Conservation (phyloP, 495 filamentous ascomycete species). For the Aspergillus homomorphus region DNA sequence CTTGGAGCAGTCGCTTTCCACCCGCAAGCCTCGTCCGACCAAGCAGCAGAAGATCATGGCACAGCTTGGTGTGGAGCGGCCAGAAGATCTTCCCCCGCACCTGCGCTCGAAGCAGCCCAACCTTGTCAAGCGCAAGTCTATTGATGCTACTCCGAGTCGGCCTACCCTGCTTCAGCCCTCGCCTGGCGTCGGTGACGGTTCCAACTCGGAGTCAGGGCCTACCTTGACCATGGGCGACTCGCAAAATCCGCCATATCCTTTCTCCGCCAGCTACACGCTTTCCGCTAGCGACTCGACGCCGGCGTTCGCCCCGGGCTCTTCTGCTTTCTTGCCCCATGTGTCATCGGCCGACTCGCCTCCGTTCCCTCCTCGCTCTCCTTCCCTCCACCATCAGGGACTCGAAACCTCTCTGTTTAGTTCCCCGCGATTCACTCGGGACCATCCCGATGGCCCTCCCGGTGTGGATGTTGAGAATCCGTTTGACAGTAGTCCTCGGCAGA, state of each 20-base stretch:
- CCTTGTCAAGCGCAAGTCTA: conserved; percentile 47
- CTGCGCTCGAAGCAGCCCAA: conserved; percentile 71
- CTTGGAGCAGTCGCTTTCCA: conserved; percentile 80
- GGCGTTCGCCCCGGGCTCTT: conserved; percentile 38
- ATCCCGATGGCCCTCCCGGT: conserved; percentile 18
- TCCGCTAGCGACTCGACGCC: conserved; percentile 38
- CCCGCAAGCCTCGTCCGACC: conserved; percentile 94
- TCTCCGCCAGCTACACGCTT: conserved; percentile 42
- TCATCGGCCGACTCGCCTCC: conserved; percentile 33
- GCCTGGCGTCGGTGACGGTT: conserved; percentile 14
- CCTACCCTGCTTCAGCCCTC: conserved; percentile 28
- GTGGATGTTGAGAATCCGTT: conserved; percentile 29
- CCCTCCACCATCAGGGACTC: conserved; percentile 31
- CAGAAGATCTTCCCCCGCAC: conserved; percentile 81
- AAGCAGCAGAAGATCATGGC: conserved; percentile 96
- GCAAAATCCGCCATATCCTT: conserved; percentile 34
- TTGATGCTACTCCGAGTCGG: conserved; percentile 29
- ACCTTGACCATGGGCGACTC: conserved; percentile 37
- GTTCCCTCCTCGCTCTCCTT: conserved; percentile 41
- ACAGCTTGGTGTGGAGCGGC: conserved; percentile 78
- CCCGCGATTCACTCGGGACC: conserved; percentile 35
- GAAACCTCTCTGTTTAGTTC: conserved; percentile 43
- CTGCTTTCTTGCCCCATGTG: conserved; percentile 42
- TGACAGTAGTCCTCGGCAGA: conserved; percentile 42
- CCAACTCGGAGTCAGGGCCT: conserved; percentile 22